A percentile compares a stretch with the other conserved stretches of the same genome.
These are phyloP conservation scores for Nepenthes gracilis DNA, from an alignment of 148 eudicot species.

Conservation along the genomic window DNA sequence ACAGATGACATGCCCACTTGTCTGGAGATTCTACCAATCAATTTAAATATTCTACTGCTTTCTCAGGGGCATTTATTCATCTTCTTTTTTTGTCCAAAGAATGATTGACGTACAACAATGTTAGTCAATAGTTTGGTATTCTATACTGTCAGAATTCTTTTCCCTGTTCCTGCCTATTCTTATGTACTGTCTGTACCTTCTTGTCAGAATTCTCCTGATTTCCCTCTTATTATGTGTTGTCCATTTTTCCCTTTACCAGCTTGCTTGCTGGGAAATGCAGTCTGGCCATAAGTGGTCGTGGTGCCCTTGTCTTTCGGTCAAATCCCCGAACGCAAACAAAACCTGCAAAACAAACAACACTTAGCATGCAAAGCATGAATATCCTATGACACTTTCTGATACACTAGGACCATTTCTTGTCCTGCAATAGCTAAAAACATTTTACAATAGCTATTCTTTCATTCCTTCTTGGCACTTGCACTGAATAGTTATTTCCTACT, in stretches of 20 bases:
- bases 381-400: too few species aligned
- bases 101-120: neutral
- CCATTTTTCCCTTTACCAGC: slow-evolving; percentile 25
- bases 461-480: too few species aligned
- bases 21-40: neutral
- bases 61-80: neutral
- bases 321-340: slow-evolving; percentile 38
- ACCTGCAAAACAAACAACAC: slow-evolving; percentile 17
- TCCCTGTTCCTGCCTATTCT: neutral
- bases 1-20: neutral
- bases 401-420: too few species aligned
- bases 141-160: neutral
- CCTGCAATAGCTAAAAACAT: neutral
- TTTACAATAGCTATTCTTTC: neutral
- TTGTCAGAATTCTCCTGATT: neutral
- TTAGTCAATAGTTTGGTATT: neutral
- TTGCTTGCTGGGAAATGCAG: slow-evolving; percentile 64
- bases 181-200: neutral
- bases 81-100: neutral
- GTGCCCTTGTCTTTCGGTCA: slow-evolving; percentile 24
- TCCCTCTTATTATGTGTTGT: slow-evolving; percentile 5
- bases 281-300: slow-evolving; percentile 58
- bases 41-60: neutral
- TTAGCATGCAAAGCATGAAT: neutral
- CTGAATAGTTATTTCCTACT: neutral